phyloP scores from a whole-genome alignment of 139 green algal species.

The Eudorina sp. region DNA sequence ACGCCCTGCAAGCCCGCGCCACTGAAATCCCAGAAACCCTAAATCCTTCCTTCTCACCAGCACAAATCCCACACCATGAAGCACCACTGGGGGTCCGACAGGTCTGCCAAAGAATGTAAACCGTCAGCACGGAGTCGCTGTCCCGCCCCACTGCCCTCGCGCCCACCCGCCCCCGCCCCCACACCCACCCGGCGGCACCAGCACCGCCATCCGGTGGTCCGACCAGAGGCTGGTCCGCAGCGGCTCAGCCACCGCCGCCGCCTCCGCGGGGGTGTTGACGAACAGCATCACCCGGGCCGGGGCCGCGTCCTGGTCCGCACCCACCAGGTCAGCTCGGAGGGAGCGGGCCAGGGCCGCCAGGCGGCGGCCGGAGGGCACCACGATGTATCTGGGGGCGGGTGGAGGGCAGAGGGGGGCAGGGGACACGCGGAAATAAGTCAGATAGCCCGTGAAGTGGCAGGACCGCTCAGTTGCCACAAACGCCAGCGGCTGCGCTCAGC shows the following conservation, averaged over 20 bases:
- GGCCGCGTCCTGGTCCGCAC: slow-evolving; percentile 54
- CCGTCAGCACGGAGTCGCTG: too few relatives aligned
- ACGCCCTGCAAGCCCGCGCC: too few relatives aligned
- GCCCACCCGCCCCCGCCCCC: not conserved
- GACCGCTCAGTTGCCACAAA: too few relatives aligned
- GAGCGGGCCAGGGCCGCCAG: slow-evolving; percentile 72
- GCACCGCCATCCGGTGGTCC: slow-evolving; percentile 83
- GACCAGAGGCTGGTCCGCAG: slow-evolving; percentile 83
- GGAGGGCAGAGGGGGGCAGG: not conserved
- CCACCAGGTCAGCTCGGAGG: slow-evolving; percentile 71
- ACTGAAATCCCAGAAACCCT: too few relatives aligned
- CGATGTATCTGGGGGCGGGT: slow-evolving; percentile 61
- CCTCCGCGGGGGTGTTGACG: slow-evolving; percentile 59
- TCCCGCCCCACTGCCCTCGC: too few relatives aligned
- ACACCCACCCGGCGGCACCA: slow-evolving; percentile 76
- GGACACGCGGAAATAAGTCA: not conserved
- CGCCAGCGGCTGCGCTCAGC: too few relatives aligned
- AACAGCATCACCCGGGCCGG: slow-evolving; percentile 77
- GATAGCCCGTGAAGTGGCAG: too few relatives aligned
- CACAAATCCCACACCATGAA: too few relatives aligned
- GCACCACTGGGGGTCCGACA: too few relatives aligned
- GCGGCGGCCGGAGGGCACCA: slow-evolving; percentile 53
- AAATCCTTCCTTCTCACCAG: too few relatives aligned
- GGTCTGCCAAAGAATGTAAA: too few relatives aligned
- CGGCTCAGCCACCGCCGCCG: slow-evolving; percentile 66